Evolutionary conservation across 2,329 filamentous ascomycete species (phyloP).

Genomic region (Fonsecaea pugnacius): DNA sequence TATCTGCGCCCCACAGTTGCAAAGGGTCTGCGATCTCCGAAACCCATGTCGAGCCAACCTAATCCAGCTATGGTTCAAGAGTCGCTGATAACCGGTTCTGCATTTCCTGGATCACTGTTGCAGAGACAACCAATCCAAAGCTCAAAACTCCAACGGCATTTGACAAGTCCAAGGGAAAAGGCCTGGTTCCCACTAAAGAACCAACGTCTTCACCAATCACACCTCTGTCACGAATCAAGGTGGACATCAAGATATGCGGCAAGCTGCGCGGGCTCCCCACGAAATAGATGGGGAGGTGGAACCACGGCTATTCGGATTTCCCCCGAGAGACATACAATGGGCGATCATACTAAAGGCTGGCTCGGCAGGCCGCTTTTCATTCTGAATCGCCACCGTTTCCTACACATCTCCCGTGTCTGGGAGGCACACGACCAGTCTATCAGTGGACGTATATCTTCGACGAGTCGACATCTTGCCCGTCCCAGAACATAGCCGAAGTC

Average conservation of each 20-base stretch:
- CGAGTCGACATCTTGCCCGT: not conserved
- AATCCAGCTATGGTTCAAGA: not conserved
- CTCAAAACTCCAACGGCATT: not conserved
- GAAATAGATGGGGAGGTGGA: conserved; percentile 8
- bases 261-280: not conserved
- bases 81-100: not conserved
- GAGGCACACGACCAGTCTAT: not conserved
- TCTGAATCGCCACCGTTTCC: not conserved
- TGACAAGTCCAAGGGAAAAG: not conserved
- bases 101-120: not conserved
- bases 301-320: not conserved
- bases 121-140: not conserved
- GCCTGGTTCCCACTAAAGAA: not conserved
- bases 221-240: not conserved
- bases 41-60: not conserved
- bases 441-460: not conserved
- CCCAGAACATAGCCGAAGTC: not conserved
- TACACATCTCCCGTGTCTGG: not conserved
- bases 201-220: not conserved
- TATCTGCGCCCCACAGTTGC: not conserved
- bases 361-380: not conserved
- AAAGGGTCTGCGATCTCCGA: not conserved
- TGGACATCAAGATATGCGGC: conserved; percentile 1
- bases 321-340: not conserved
- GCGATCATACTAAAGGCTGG: not conserved